Evolutionary conservation across 164 flowering plant genomes (phyloP).

Genomic region (Brasenia schreberi): DNA sequence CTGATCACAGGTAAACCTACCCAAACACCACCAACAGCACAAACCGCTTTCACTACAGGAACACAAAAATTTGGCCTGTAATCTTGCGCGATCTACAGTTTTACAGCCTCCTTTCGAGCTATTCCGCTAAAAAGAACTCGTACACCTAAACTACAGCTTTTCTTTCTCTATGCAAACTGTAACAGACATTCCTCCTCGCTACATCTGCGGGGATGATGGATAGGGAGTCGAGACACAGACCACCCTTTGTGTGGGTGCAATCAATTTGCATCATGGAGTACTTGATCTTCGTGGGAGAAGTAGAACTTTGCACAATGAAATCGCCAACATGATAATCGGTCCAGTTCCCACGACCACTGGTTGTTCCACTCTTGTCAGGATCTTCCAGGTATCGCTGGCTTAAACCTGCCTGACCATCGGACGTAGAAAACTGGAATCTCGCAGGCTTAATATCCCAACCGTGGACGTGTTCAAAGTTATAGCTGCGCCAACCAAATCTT

Average conservation of each 20-base stretch:
- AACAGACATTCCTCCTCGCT: slow-evolving; percentile 7
- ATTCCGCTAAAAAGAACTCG: not conserved
- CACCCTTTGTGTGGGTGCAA: slow-evolving; percentile 92
- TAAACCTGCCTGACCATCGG: slow-evolving; percentile 45
- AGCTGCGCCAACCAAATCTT: slow-evolving; percentile 54
- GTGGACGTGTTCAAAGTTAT: slow-evolving; percentile 50
- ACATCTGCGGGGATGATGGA: slow-evolving; percentile 33
- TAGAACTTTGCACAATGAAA: slow-evolving; percentile 38
- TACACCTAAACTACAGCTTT: not conserved
- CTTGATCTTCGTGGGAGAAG: slow-evolving; percentile 35
- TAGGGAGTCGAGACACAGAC: slow-evolving; percentile 71
- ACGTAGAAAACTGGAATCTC: slow-evolving; percentile 47
- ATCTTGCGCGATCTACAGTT: not conserved
- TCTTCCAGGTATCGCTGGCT: slow-evolving; percentile 39
- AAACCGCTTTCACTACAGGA: not conserved
- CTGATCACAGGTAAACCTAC: not conserved
- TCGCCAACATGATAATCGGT: slow-evolving; percentile 52
- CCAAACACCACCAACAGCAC: not conserved
- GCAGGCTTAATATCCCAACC: slow-evolving; percentile 86
- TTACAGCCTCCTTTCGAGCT: not conserved
- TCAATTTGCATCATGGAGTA: slow-evolving; percentile 82
- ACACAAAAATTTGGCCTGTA: not conserved
- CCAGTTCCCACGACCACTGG: slow-evolving; percentile 40
- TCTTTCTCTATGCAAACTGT: slow-evolving; percentile 3
- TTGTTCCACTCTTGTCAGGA: slow-evolving; percentile 9